A percentile compares a stretch with the other conserved stretches of the same genome.
Evolutionary conservation across 73 alveolate species (phyloP).

Genomic region (Paramecium sonneborni): DNA sequence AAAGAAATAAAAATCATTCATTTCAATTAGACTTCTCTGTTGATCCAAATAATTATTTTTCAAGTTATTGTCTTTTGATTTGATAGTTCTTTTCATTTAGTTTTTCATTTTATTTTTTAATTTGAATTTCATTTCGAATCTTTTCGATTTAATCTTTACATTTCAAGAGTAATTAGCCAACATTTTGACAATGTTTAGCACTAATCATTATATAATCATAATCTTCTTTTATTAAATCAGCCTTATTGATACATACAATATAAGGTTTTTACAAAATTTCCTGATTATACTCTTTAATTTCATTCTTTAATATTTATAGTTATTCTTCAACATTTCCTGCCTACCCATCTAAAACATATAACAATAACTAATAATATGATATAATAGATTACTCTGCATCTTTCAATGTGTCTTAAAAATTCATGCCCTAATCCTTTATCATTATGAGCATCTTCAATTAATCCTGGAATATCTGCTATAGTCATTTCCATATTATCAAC

Average conservation of each 20-base stretch:
- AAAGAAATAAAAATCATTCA: too few relatives aligned
- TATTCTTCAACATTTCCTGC: conserved; percentile 49
- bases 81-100: background rate
- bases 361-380: conserved; percentile 62
- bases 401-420: conserved; percentile 91
- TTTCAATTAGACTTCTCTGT: background rate
- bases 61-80: background rate
- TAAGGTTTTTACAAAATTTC: conserved; percentile 68
- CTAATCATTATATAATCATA: conserved; percentile 52
- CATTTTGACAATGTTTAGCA: conserved; percentile 71
- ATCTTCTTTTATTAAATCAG: conserved; percentile 51
- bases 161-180: conserved; percentile 55
- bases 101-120: background rate
- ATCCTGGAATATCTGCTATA: conserved; percentile 97
- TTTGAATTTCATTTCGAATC: background rate
- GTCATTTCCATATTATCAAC: conserved; percentile 81
- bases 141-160: conserved; percentile 40
- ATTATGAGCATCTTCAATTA: conserved; percentile 93
- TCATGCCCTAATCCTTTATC: conserved; percentile 94
- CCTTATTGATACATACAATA: conserved; percentile 66
- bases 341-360: background rate
- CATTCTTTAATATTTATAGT: conserved; percentile 64
- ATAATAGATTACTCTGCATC: conserved; percentile 77
- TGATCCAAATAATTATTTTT: background rate
- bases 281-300: conserved; percentile 59